These are phyloP conservation scores for Daedaleopsis nitida DNA, from an alignment of 768 basidiomycete genomes.

Conservation along the genomic window DNA sequence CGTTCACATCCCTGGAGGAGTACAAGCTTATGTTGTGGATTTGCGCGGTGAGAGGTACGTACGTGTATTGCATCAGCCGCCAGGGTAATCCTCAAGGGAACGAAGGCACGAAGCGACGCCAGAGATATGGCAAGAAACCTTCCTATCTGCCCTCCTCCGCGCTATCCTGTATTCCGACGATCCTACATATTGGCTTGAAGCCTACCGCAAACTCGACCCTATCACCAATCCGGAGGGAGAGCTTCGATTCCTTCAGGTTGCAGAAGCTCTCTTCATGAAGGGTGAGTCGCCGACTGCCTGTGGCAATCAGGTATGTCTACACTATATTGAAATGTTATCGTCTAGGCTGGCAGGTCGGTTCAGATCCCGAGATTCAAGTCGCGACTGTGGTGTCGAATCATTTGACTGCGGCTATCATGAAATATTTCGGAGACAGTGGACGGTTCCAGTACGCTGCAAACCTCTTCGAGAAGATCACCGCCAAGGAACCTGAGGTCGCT, in stretches of 20 bases:
- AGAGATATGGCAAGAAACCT: slow-evolving; percentile 97
- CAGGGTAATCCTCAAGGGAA: not conserved
- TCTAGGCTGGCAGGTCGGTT: slow-evolving; percentile 96
- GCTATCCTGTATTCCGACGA: slow-evolving; percentile 97
- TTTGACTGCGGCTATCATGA: slow-evolving; percentile 90
- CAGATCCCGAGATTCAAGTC: slow-evolving; percentile 98
- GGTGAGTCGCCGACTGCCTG: slow-evolving; percentile 43
- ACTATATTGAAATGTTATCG: not conserved
- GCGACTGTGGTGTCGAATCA: slow-evolving; percentile 97
- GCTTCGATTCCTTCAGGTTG: slow-evolving; percentile 85
- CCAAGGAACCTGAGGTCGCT: slow-evolving; percentile 88
- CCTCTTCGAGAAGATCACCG: slow-evolving; percentile 87
- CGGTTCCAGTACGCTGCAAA: slow-evolving; percentile 88
- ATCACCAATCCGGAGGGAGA: slow-evolving; percentile 90
- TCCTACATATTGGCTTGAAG: slow-evolving; percentile 85
- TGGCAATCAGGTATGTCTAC: too few relatives aligned
- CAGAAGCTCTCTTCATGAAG: slow-evolving; percentile 86
- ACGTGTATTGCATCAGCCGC: not conserved
- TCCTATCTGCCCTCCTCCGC: slow-evolving; percentile 88
- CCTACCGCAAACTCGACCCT: slow-evolving; percentile 94
- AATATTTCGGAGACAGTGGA: slow-evolving; percentile 94
- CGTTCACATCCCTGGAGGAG: slow-evolving; percentile 98
- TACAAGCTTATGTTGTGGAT: slow-evolving; percentile 92
- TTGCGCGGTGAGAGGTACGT: slow-evolving; percentile 89
- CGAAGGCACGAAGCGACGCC: slow-evolving; percentile 56